Evolutionary conservation across 2,329 filamentous ascomycete species (phyloP).

Genomic region (Thelonectria rubi): DNA sequence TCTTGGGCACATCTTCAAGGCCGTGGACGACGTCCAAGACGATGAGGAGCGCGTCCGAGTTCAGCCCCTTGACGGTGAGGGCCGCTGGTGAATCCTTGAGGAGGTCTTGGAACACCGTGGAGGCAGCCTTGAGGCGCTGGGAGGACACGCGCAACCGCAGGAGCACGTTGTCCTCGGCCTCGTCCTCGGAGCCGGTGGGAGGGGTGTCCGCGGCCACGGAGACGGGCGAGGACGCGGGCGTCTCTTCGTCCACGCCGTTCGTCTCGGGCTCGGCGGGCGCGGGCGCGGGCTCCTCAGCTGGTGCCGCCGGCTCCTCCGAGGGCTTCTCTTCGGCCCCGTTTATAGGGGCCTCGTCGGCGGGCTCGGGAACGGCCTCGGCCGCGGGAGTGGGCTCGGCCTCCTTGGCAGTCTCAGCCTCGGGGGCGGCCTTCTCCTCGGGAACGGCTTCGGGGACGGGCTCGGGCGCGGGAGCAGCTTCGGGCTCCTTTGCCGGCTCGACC

Average conservation of each 20-base stretch:
- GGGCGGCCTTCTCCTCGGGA: background rate
- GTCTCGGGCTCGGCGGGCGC: background rate
- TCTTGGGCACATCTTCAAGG: rapidly evolving
- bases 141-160: slow-evolving; percentile 6
- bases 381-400: background rate
- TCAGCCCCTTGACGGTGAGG: slow-evolving; percentile 7
- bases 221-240: background rate
- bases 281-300: background rate
- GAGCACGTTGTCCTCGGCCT: background rate
- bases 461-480: too few species aligned
- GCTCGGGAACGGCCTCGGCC: background rate
- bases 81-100: background rate
- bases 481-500: background rate
- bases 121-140: slow-evolving; percentile 3
- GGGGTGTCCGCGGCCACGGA: background rate
- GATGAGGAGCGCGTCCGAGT: background rate
- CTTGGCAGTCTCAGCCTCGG: background rate
- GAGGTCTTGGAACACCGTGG: background rate
- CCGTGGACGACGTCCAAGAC: slow-evolving; percentile 15
- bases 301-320: background rate
- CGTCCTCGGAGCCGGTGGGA: background rate
- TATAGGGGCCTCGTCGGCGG: background rate
- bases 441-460: background rate
- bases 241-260: background rate
- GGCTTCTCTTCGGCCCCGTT: background rate